These are phyloP conservation scores for Rasamsonia emersonii DNA, from an alignment of 2,329 filamentous ascomycete genomes.

Conservation along the genomic window DNA sequence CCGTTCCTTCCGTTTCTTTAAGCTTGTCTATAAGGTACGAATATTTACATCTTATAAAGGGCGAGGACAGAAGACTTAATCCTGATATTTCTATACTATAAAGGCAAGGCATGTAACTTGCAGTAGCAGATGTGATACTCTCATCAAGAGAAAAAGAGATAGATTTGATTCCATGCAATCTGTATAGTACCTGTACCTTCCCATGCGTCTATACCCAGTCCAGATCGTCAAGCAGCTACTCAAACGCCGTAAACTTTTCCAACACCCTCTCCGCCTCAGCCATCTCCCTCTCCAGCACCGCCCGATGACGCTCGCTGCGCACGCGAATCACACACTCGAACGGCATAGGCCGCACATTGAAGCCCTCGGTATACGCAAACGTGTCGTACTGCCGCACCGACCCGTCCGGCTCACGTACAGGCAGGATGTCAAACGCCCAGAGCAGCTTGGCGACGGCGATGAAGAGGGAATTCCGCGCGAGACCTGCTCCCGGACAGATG, in stretches of 20 bases:
- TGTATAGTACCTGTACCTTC: too few relatives aligned
- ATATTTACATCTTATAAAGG: too few relatives aligned
- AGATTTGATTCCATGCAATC: too few relatives aligned
- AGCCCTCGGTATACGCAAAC: constrained; percentile 14
- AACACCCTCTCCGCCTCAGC: constrained; percentile 4
- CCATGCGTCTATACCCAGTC: too few relatives aligned
- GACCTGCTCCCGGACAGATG: constrained; percentile 43
- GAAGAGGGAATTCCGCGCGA: constrained; percentile 43
- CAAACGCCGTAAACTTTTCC: constrained; percentile 2
- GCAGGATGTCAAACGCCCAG: constrained; percentile 16
- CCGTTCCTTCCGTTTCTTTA: too few relatives aligned
- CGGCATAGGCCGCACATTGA: constrained; percentile 12
- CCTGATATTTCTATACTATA: too few relatives aligned
- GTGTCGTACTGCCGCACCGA: constrained; percentile 12
- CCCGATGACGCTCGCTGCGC: constrained; percentile 7
- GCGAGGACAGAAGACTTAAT: too few relatives aligned
- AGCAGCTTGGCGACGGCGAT: constrained; percentile 19
- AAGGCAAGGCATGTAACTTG: too few relatives aligned
- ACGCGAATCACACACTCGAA: constrained; percentile 12
- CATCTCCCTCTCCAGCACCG: constrained; percentile 7
- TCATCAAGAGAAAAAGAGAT: too few relatives aligned
- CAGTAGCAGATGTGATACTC: too few relatives aligned
- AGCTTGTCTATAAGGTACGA: too few relatives aligned
- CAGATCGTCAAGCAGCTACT: neutral
- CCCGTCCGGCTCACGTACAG: constrained; percentile 10